Percentiles rank a stretch among this genome's conserved stretches.
phyloP scores from a whole-genome alignment of 768 basidiomycete species.

The Amanita brunnescens region DNA sequence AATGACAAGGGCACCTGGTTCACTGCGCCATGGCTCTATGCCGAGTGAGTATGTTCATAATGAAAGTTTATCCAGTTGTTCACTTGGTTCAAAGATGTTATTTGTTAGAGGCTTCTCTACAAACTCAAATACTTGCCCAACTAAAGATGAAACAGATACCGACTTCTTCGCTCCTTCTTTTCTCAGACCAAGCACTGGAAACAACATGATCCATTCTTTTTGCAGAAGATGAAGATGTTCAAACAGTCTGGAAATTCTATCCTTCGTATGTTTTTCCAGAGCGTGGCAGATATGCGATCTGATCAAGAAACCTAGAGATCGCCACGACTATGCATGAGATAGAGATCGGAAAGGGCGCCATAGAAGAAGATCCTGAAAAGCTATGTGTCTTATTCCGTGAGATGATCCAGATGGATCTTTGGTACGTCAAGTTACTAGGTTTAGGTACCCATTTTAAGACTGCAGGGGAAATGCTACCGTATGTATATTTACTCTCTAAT shows the following conservation, averaged over 20 bases:
- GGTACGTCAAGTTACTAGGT: slow-evolving; percentile 32
- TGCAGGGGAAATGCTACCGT: slow-evolving; percentile 92
- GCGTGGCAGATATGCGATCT: background rate
- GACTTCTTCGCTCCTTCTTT: slow-evolving; percentile 69
- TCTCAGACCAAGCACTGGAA: slow-evolving; percentile 61
- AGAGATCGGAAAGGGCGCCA: slow-evolving; percentile 34
- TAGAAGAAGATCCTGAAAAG: slow-evolving; percentile 41
- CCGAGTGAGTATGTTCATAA: slow-evolving; percentile 54
- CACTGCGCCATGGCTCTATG: slow-evolving; percentile 90
- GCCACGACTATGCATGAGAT: slow-evolving; percentile 67
- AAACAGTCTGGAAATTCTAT: slow-evolving; percentile 70
- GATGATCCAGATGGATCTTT: slow-evolving; percentile 87
- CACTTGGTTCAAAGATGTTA: slow-evolving; percentile 46
- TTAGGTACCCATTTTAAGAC: background rate
- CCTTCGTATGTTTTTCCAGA: slow-evolving; percentile 45
- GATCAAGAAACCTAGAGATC: slow-evolving; percentile 40
- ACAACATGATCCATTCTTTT: slow-evolving; percentile 73
- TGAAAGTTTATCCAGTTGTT: background rate
- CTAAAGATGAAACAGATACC: slow-evolving; percentile 48
- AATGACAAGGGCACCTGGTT: slow-evolving; percentile 71
- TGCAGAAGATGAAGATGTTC: slow-evolving; percentile 77
- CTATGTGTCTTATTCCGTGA: slow-evolving; percentile 64
- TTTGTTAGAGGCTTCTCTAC: slow-evolving; percentile 37
- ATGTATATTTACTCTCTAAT: slow-evolving; percentile 10
- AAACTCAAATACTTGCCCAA: background rate